A percentile compares a stretch with the other conserved stretches of the same genome.
Evolutionary conservation across 1,284 basidiomycete genomes (phyloP).

Genomic region (Agroathelia rolfsii): DNA sequence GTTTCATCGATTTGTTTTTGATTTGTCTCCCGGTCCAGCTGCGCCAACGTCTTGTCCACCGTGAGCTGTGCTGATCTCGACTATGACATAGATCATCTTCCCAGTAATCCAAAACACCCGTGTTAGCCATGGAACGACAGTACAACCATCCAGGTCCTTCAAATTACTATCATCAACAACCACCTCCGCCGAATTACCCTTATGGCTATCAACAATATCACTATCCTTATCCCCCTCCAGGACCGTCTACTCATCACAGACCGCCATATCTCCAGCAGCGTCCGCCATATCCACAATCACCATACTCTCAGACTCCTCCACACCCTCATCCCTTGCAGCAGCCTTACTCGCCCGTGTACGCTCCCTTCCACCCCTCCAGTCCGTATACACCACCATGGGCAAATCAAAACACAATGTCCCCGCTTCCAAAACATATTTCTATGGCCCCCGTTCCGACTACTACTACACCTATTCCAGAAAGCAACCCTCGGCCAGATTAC

Average conservation of each 20-base stretch:
- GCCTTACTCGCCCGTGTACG: conserved; percentile 6
- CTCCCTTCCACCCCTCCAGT: conserved; percentile 12
- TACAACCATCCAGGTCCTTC: conserved; percentile 17
- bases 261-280: not conserved
- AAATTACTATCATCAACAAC: conserved; percentile 14
- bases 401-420: conserved; percentile 21
- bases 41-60: too few species aligned
- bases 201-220: too few species aligned
- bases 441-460: conserved; percentile 15
- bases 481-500: conserved; percentile 4
- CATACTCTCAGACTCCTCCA: not conserved
- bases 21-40: too few species aligned
- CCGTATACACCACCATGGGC: conserved; percentile 18
- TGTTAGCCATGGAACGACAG: too few species aligned
- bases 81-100: too few species aligned
- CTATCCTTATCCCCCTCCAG: too few species aligned
- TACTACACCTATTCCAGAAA: conserved; percentile 1
- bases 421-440: conserved; percentile 22
- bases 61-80: too few species aligned
- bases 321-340: conserved; percentile 1
- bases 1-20: too few species aligned
- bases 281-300: conserved; percentile 7
- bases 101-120: too few species aligned
- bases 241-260: not conserved
- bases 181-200: conserved; percentile 10